Base-by-base conservation (phyloP, 139 green algal species). In the Trebouxia sp. region DNA sequence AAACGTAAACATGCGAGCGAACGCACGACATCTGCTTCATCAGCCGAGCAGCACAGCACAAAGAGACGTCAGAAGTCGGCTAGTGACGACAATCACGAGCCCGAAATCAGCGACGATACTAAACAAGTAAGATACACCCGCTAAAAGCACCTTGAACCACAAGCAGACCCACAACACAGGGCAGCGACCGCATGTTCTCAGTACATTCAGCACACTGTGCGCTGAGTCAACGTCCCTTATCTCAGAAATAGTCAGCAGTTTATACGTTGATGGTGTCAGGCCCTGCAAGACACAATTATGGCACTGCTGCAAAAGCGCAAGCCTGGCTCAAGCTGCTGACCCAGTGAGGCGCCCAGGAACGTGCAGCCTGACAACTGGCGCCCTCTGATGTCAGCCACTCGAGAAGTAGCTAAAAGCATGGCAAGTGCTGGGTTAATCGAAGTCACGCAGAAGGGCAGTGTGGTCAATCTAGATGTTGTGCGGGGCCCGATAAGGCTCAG, bases 401-500 rank as follows among this genome's bases (percentile, higher is more conserved):
- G 87, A 17, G 37, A 51, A 11, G 85, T 53, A 20, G 87, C 84
- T 3, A 24, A 65, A 9, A 7, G 6, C 28, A 66, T 89, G n/a
- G 87, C 66, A 32, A 47, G 41, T 6, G 15, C 42, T 6, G 75
- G 80, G 1, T 12, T 62, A 22, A 51, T 91, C 26, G 53, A 89
- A 15, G 85, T 89, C 51, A 82, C 76, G 1, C 87, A 91, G 53
- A 89, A 88, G 35, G 85, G 87, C 20, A 32, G 45, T 14, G 76
- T 80, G 14, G 72, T 91, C 39, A 82, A 87, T 20, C 53, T 66
- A 3, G 6, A 38, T 12, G 20, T 6, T 43, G 79, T 72, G 48
- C 86, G 85, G 42, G 87, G 87, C 7, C 85, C 83, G 17, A 88
- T 91, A 26, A 51, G 87, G 17, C 78, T 91, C 8, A 53, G 84